Percentiles rank a stretch among this genome's conserved stretches.
phyloP scores from a whole-genome alignment of 345 rosid genomes.

The Linum tenue region DNA sequence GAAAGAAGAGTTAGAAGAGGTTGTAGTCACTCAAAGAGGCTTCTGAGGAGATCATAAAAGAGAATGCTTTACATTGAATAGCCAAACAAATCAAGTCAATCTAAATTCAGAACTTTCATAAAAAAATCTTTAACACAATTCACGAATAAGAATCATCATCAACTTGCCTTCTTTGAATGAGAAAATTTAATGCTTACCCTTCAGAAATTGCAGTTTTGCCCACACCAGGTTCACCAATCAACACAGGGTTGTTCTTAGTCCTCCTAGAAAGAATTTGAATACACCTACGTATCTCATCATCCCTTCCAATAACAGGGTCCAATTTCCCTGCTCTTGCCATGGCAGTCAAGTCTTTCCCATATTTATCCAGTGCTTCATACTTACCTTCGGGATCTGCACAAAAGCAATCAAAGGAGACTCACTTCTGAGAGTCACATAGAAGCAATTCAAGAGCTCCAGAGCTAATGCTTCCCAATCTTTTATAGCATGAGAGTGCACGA shows the following conservation, averaged over 20 bases:
- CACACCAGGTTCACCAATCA: conserved; percentile 98
- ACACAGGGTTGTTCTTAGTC: conserved; percentile 96
- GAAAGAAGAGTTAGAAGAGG: too few relatives aligned
- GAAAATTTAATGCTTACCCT: conserved; percentile 45
- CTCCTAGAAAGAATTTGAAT: conserved; percentile 97
- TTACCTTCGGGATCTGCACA: conserved; percentile 90
- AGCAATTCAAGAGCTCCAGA: neutral
- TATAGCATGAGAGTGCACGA: neutral
- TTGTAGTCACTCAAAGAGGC: too few relatives aligned
- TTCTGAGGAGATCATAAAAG: neutral
- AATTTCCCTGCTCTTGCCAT: conserved; percentile 97
- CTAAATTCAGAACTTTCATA: neutral
- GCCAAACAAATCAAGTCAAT: neutral
- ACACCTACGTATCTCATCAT: conserved; percentile 98
- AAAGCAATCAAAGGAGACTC: neutral
- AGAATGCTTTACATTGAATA: too few relatives aligned
- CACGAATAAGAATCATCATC: neutral
- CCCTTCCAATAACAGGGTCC: conserved; percentile 97
- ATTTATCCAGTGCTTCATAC: conserved; percentile 90
- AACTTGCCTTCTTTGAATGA: neutral
- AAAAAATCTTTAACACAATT: neutral
- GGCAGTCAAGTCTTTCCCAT: conserved; percentile 94
- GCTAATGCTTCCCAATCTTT: neutral
- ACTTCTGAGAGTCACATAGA: neutral
- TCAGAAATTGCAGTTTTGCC: conserved; percentile 99